Evolutionary conservation across 345 rosid genomes (phyloP).

Genomic region (Trapa bicornis): DNA sequence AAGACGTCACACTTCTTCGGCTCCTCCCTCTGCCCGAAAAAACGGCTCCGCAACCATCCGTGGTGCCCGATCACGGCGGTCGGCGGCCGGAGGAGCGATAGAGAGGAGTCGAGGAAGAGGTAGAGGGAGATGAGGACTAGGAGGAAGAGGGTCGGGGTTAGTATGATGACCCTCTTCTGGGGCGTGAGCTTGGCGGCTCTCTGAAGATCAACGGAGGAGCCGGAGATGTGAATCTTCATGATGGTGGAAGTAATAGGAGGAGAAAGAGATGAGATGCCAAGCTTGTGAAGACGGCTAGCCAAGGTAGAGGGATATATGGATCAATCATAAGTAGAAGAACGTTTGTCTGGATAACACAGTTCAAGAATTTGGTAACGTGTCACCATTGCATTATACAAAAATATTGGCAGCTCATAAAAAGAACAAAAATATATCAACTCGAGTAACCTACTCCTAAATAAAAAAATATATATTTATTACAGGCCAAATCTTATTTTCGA

Average conservation of each 20-base stretch:
- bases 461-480: no score
- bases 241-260: background rate
- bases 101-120: slow-evolving; percentile 11
- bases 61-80: background rate
- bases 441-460: no score
- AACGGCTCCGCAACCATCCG: background rate
- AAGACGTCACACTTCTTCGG: slow-evolving; percentile 22
- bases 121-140: slow-evolving; percentile 14
- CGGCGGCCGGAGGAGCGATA: background rate
- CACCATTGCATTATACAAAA: no score
- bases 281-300: background rate
- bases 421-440: no score
- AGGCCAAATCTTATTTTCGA: background rate
- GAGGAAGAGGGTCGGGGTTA: slow-evolving; percentile 9
- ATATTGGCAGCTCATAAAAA: no score
- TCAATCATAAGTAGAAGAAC: slow-evolving; percentile 1
- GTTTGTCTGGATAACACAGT: slow-evolving; percentile 1
- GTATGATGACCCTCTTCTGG: slow-evolving; percentile 3
- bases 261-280: background rate
- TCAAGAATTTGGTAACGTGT: background rate
- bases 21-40: background rate
- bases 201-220: background rate
- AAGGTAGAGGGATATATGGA: background rate
- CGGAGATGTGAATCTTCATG: slow-evolving; percentile 11
- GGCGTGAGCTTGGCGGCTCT: slow-evolving; percentile 6